A percentile compares a stretch with the other conserved stretches of the same genome.
Evolutionary conservation across 331 rosid genomes (phyloP).

Genomic region (Malus hybrid): DNA sequence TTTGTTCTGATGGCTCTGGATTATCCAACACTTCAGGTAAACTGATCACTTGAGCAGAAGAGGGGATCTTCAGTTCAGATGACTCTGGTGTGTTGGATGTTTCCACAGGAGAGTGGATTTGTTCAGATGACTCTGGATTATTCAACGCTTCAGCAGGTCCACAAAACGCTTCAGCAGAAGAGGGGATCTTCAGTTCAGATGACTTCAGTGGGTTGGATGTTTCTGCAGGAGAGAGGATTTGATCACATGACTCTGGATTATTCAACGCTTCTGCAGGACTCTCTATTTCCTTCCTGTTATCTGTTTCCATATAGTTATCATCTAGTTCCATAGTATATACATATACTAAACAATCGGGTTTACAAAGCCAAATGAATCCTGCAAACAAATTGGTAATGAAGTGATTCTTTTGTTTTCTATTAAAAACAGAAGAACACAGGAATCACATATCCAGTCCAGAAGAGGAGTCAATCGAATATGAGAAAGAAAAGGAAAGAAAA

Average conservation of each 20-base stretch:
- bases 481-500: neutral
- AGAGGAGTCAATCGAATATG: neutral
- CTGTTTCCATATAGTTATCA: constrained; percentile 3
- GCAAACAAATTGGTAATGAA: neutral
- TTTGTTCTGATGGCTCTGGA: neutral
- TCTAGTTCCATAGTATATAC: constrained; percentile 19
- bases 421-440: neutral
- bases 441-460: neutral
- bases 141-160: neutral
- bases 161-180: constrained; percentile 15
- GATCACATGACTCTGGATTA: neutral
- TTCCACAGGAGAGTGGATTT: constrained; percentile 8
- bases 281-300: constrained; percentile 2
- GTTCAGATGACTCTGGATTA: neutral
- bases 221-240: constrained; percentile 7
- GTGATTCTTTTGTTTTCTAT: neutral
- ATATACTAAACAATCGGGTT: neutral
- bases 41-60: constrained; percentile 15
- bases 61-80: neutral
- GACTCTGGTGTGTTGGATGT: constrained; percentile 1
- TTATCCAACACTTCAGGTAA: neutral
- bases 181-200: neutral
- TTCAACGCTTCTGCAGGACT: constrained; percentile 5
- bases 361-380: constrained; percentile 1
- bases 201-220: neutral